These are phyloP conservation scores for Polytrichum commune DNA, from an alignment of 225 moss, liverwort and hornwort species.

Conservation along the genomic window DNA sequence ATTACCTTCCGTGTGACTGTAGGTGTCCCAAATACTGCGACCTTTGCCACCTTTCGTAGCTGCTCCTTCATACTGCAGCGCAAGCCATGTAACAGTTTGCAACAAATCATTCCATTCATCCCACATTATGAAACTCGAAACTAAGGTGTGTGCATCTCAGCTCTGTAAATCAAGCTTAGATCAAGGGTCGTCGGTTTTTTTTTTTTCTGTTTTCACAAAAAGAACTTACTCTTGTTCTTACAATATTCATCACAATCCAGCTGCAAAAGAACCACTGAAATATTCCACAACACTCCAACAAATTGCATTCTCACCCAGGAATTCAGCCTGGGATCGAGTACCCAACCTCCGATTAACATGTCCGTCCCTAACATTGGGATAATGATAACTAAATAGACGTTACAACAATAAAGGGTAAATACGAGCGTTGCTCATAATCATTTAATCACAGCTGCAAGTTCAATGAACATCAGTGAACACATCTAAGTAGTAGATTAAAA, in stretches of 20 bases:
- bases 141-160: too few relatives aligned
- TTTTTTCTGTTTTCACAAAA: neutral
- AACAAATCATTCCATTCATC: too few relatives aligned
- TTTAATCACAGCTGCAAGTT: neutral
- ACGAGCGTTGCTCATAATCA: neutral
- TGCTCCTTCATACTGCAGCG: slow-evolving; percentile 12
- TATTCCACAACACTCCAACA: too few relatives aligned
- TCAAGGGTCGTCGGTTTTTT: too few relatives aligned
- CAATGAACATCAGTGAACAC: too few relatives aligned
- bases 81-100: neutral
- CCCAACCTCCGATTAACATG: too few relatives aligned
- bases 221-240: neutral
- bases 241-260: too few relatives aligned
- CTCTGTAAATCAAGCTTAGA: too few relatives aligned
- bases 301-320: too few relatives aligned
- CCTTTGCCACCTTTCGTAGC: slow-evolving; percentile 4
- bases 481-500: neutral
- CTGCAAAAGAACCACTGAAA: too few relatives aligned
- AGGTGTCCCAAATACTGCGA: slow-evolving; percentile 11
- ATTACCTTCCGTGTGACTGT: neutral
- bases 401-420: neutral
- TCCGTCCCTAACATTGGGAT: neutral
- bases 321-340: too few relatives aligned
- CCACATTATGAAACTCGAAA: too few relatives aligned
- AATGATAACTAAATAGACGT: neutral